phyloP scores from a whole-genome alignment of 1,139 yeast species.

The Nadsonia commutata region DNA sequence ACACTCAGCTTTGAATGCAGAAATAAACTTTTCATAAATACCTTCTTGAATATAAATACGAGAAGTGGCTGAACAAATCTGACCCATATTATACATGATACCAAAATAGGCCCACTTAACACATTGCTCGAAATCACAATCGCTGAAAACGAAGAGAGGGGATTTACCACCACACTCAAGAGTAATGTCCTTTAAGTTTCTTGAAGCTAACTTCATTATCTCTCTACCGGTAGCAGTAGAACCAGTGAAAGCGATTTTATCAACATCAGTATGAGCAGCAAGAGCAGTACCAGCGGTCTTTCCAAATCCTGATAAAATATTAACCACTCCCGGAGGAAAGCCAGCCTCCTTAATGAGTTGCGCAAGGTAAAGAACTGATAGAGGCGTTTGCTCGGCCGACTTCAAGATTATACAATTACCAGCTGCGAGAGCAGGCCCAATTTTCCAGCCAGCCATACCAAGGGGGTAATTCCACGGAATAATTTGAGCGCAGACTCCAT shows the following conservation, averaged over 20 bases:
- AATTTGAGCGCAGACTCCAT: slow-evolving; percentile 67
- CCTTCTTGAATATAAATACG: slow-evolving; percentile 67
- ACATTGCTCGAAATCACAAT: slow-evolving; percentile 52
- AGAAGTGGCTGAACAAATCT: slow-evolving; percentile 81
- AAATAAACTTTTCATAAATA: slow-evolving; percentile 52
- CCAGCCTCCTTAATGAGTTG: slow-evolving; percentile 53
- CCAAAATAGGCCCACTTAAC: slow-evolving; percentile 46
- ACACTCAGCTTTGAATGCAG: slow-evolving; percentile 33
- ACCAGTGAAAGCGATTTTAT: slow-evolving; percentile 74
- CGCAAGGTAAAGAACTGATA: slow-evolving; percentile 55
- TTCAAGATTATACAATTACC: slow-evolving; percentile 70
- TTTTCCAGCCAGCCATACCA: slow-evolving; percentile 71
- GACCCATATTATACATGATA: slow-evolving; percentile 73
- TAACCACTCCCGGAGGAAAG: slow-evolving; percentile 67
- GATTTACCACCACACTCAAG: slow-evolving; percentile 82
- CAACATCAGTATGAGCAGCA: slow-evolving; percentile 49
- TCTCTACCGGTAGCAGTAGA: slow-evolving; percentile 65
- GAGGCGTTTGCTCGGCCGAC: slow-evolving; percentile 71
- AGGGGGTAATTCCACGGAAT: slow-evolving; percentile 84
- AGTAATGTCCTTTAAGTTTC: slow-evolving; percentile 40
- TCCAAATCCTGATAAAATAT: slow-evolving; percentile 62
- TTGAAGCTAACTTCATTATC: slow-evolving; percentile 54
- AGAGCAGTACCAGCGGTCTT: slow-evolving; percentile 62
- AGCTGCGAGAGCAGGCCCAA: slow-evolving; percentile 70
- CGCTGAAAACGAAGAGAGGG: slow-evolving; percentile 64